Evolutionary conservation across 108 stramenopile species (phyloP).

Genomic region (Fragilaria crotonensis): DNA sequence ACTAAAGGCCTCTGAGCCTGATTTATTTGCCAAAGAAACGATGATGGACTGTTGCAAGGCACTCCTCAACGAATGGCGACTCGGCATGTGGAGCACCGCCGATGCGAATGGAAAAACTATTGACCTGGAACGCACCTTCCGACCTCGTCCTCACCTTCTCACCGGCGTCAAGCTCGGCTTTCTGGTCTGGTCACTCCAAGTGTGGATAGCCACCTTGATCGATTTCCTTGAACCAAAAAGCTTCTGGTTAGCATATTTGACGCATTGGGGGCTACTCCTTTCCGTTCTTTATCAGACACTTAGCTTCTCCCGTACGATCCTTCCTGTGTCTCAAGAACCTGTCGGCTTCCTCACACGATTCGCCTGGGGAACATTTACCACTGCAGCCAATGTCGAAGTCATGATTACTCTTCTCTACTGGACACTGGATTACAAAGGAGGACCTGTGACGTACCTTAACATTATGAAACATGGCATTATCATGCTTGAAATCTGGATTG

Average conservation of each 20-base stretch:
- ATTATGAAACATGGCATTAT: slow-evolving; percentile 1
- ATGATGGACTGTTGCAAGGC: background rate
- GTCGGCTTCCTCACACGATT: background rate
- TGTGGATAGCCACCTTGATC: background rate
- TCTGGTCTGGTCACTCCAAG: background rate
- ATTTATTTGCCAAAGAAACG: too few relatives aligned
- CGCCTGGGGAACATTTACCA: background rate
- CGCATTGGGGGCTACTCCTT: background rate
- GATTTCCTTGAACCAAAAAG: background rate
- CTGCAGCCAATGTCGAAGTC: background rate
- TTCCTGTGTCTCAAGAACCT: too few relatives aligned
- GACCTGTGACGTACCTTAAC: background rate
- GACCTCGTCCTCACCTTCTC: background rate
- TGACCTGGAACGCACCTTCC: background rate
- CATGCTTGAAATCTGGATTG: background rate
- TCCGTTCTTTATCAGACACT: background rate
- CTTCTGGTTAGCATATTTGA: slow-evolving; percentile 2
- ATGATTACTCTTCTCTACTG: background rate
- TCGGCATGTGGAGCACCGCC: background rate
- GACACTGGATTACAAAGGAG: background rate
- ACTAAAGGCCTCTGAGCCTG: too few relatives aligned
- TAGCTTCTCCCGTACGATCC: background rate
- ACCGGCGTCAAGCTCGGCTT: background rate
- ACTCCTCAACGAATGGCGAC: background rate
- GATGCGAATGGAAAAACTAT: background rate